These are phyloP conservation scores for Theileria annulata DNA, from an alignment of 169 alveolate species.

Conservation along the genomic window DNA sequence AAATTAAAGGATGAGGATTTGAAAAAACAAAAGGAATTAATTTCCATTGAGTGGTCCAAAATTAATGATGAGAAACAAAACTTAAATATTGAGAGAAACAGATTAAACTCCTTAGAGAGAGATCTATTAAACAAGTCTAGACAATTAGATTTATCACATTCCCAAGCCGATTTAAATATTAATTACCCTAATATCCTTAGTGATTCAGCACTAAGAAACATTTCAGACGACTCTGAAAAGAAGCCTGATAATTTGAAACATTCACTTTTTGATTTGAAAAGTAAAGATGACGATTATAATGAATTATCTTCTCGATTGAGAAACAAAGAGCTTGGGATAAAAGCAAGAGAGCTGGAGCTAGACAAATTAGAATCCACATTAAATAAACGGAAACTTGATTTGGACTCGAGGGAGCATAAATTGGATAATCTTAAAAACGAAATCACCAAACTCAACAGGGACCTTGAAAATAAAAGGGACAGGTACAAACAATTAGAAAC, in stretches of 20 bases:
- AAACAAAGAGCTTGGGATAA: constrained; percentile 3
- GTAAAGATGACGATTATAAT: constrained; percentile 33
- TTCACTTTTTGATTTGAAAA: constrained; percentile 41
- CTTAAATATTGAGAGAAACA: constrained; percentile 35
- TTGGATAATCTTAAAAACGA: constrained; percentile 31
- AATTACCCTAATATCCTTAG: not conserved
- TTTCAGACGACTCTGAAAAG: constrained; percentile 34
- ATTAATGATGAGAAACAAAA: constrained; percentile 45
- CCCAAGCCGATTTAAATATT: not conserved
- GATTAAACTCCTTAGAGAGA: constrained; percentile 22
- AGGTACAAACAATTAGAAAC: constrained; percentile 27
- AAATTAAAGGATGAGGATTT: constrained; percentile 41
- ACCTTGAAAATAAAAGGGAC: constrained; percentile 27
- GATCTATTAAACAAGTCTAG: constrained; percentile 20
- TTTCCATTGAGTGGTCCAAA: constrained; percentile 36
- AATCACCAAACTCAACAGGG: constrained; percentile 29
- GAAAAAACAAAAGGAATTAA: constrained; percentile 38
- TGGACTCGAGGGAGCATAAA: constrained; percentile 29
- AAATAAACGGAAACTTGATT: constrained; percentile 36
- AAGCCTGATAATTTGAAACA: constrained; percentile 35
- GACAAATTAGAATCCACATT: constrained; percentile 31
- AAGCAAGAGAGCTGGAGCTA: constrained; percentile 11
- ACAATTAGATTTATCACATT: constrained; percentile 11
- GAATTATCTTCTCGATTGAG: constrained; percentile 44
- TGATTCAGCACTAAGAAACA: constrained; percentile 21